Conservation (phyloP, 2,329 filamentous ascomycete species). For the Alternaria rosae region DNA sequence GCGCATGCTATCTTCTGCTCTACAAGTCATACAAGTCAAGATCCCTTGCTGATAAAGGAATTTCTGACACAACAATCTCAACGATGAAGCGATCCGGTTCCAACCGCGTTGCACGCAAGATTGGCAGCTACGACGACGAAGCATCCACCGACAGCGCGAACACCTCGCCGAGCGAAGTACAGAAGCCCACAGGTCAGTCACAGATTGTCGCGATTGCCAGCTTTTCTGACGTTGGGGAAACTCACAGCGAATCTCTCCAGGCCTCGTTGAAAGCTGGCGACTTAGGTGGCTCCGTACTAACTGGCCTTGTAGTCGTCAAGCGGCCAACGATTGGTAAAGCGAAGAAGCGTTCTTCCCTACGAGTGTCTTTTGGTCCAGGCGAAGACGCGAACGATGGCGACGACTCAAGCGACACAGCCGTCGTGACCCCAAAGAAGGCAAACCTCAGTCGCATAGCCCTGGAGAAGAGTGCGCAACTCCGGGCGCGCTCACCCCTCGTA, state of each 20-base stretch:
- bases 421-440: conserved; percentile 69
- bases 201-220: conserved; percentile 27
- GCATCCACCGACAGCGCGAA: conserved; percentile 38
- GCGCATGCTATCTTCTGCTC: conserved; percentile 4
- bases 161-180: conserved; percentile 40
- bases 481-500: conserved; percentile 57
- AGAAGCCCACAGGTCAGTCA: conserved; percentile 53
- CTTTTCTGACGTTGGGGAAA: conserved; percentile 30
- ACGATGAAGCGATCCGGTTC: conserved; percentile 65
- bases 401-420: conserved; percentile 57
- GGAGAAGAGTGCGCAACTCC: conserved; percentile 72
- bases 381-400: conserved; percentile 62
- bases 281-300: conserved; percentile 54
- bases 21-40: too few relatives aligned
- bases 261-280: conserved; percentile 22
- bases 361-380: conserved; percentile 77
- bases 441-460: conserved; percentile 69
- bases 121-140: conserved; percentile 72
- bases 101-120: conserved; percentile 76
- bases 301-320: conserved; percentile 59
- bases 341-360: conserved; percentile 76
- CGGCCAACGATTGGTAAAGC: conserved; percentile 60
- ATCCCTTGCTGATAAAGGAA: background rate
- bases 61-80: background rate
- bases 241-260: conserved; percentile 15